phyloP scores from a whole-genome alignment of 192 early-diverging fungal genomes.

The Entomortierella beljakovae region DNA sequence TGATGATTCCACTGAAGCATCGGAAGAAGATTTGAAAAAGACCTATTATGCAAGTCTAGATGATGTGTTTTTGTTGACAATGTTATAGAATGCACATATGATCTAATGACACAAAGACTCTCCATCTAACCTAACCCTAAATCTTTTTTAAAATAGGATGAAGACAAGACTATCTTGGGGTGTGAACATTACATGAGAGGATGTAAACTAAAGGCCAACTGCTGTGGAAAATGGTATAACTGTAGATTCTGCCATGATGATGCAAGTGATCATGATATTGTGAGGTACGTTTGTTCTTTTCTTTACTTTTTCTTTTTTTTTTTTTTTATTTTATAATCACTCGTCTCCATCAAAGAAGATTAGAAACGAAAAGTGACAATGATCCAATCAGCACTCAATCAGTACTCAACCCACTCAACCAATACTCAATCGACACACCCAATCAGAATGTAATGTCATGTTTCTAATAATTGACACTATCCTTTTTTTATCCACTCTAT shows the following conservation, averaged over 20 bases:
- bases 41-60: slow-evolving; percentile 59
- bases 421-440: too few species aligned
- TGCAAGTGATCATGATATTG: slow-evolving; percentile 77
- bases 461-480: too few species aligned
- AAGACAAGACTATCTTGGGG: slow-evolving; percentile 66
- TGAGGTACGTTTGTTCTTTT: slow-evolving; percentile 60
- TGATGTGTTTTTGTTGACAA: not conserved
- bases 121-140: too few species aligned
- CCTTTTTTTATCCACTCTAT: not conserved
- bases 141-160: slow-evolving; percentile 57
- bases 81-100: not conserved
- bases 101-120: too few species aligned
- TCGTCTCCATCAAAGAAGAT: not conserved
- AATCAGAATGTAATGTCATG: too few species aligned
- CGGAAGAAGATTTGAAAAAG: slow-evolving; percentile 58
- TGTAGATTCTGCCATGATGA: slow-evolving; percentile 91
- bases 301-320: not conserved
- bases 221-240: slow-evolving; percentile 83
- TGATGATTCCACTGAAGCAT: slow-evolving; percentile 38
- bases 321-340: not conserved
- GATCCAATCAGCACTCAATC: too few species aligned
- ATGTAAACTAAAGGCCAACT: slow-evolving; percentile 82
- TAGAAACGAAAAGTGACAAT: too few species aligned
- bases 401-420: too few species aligned
- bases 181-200: slow-evolving; percentile 86